These are phyloP conservation scores for Xylaria hypoxylon DNA, from an alignment of 2,329 filamentous ascomycete species.

Conservation along the genomic window DNA sequence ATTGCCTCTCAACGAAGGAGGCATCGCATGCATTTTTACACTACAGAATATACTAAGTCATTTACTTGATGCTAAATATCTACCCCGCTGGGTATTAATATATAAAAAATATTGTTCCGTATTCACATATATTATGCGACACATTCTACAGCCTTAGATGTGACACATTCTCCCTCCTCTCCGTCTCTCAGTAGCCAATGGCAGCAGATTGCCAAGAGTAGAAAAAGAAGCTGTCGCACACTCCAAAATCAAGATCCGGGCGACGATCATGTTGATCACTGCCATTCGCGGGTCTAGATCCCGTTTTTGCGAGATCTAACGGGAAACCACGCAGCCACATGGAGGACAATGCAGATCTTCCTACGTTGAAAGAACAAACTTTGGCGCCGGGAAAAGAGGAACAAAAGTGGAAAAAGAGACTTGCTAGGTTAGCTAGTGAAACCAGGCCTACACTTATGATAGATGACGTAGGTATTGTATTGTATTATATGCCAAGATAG, in stretches of 20 bases:
- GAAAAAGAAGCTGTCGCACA: not conserved
- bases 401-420: not conserved
- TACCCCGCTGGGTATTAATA: not conserved
- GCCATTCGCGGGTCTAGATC: conserved; percentile 21
- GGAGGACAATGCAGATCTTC: conserved; percentile 28
- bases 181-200: not conserved
- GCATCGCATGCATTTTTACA: conserved; percentile 11
- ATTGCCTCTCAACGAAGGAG: not conserved
- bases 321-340: conserved; percentile 26
- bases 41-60: not conserved
- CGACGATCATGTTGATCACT: conserved; percentile 39
- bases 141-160: not conserved
- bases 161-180: not conserved
- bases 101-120: not conserved
- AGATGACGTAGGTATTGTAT: too few relatives aligned
- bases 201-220: not conserved
- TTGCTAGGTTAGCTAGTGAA: too few relatives aligned
- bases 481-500: too few relatives aligned
- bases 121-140: not conserved
- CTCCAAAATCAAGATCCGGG: conserved; percentile 6
- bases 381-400: not conserved
- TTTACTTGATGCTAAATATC: not conserved
- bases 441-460: too few relatives aligned
- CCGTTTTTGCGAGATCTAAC: conserved; percentile 8
- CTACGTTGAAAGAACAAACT: not conserved